phyloP scores from a whole-genome alignment of 768 basidiomycete species.

The Leccinum obscurum region DNA sequence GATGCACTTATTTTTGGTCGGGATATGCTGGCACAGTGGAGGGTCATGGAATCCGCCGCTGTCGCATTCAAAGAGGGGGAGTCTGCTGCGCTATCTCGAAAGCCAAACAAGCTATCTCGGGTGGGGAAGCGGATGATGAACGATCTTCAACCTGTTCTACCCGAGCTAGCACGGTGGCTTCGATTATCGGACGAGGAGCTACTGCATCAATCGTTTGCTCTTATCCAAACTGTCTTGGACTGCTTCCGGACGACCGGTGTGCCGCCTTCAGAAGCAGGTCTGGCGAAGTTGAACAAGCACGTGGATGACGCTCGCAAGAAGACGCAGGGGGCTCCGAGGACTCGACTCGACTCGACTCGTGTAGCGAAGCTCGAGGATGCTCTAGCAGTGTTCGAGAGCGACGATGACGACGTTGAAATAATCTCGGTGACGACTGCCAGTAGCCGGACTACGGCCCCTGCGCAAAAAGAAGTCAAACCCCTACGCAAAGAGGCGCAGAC shows the following conservation, averaged over 20 bases:
- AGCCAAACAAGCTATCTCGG: conserved; percentile 50
- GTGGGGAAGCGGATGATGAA: conserved; percentile 74
- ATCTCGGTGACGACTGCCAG: conserved; percentile 38
- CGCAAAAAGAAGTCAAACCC: conserved; percentile 14
- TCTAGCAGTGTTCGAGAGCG: conserved; percentile 64
- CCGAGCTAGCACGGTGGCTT: conserved; percentile 83
- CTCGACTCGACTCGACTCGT: conserved; percentile 53
- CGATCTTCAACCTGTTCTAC: conserved; percentile 75
- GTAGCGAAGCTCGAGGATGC: conserved; percentile 66
- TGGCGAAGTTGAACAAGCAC: conserved; percentile 69
- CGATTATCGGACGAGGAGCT: conserved; percentile 92
- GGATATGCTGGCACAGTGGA: conserved; percentile 80
- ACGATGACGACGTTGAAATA: conserved; percentile 59
- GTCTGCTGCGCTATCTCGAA: conserved; percentile 24
- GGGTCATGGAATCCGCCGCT: conserved; percentile 70
- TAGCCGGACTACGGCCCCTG: conserved; percentile 14
- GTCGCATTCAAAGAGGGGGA: conserved; percentile 24
- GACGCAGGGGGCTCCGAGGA: conserved; percentile 46
- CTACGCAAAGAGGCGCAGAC: conserved; percentile 24
- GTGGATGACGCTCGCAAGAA: conserved; percentile 58
- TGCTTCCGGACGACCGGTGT: conserved; percentile 68
- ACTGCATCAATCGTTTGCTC: conserved; percentile 82
- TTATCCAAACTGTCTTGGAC: conserved; percentile 76
- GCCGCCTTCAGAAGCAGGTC: conserved; percentile 51
- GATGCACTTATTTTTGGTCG: conserved; percentile 93